phyloP scores from a whole-genome alignment of 495 filamentous ascomycete genomes.

The Penicillium silybi region DNA sequence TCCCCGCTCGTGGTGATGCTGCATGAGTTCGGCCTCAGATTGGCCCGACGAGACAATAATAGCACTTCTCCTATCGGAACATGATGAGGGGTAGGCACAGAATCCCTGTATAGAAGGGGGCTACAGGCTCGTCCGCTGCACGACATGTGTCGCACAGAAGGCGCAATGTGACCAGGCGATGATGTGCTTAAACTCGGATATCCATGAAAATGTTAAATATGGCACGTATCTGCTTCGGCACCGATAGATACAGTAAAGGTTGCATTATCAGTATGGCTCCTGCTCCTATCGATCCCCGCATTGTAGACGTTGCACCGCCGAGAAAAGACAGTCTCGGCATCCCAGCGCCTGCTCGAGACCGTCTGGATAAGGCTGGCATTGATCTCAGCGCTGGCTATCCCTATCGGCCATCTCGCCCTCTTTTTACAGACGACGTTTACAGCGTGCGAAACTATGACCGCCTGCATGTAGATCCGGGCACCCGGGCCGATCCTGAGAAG shows the following conservation, averaged over 20 bases:
- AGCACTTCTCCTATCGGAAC: neutral
- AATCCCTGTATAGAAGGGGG: neutral
- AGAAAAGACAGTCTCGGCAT: constrained; percentile 60
- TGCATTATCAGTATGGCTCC: constrained; percentile 30
- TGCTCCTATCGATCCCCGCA: constrained; percentile 53
- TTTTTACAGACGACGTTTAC: constrained; percentile 64
- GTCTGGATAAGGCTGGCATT: constrained; percentile 60
- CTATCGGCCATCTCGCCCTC: constrained; percentile 59
- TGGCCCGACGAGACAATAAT: neutral
- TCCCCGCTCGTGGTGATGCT: neutral
- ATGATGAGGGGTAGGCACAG: constrained; percentile 4
- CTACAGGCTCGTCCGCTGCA: neutral
- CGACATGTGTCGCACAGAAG: constrained; percentile 6
- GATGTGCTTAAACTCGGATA: constrained; percentile 35
- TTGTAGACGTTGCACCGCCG: constrained; percentile 55
- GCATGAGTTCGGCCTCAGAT: neutral
- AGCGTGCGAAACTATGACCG: constrained; percentile 58
- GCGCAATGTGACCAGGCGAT: constrained; percentile 16
- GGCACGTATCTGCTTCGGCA: neutral
- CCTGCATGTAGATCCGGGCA: constrained; percentile 55
- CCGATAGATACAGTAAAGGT: too few relatives aligned
- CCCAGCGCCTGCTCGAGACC: constrained; percentile 47
- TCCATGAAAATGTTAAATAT: constrained; percentile 6
- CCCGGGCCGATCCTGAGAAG: constrained; percentile 64
- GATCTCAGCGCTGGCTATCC: constrained; percentile 64